Evolutionary conservation across 768 basidiomycete species (phyloP), one percentile per base, ranked within the genome.

Genomic region (Auricularia heimuer): DNA sequence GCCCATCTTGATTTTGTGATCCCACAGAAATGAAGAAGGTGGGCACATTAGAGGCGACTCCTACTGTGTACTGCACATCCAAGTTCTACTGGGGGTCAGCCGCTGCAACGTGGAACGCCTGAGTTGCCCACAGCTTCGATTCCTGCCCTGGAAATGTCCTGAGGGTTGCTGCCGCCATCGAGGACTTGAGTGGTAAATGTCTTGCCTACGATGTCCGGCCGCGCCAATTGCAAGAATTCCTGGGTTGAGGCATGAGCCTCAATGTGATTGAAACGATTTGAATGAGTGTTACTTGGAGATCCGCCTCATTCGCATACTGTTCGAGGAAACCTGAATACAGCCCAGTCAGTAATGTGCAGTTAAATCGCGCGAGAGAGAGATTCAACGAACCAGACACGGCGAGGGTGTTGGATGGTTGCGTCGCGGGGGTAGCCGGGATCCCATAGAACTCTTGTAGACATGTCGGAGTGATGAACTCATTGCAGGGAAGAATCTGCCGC

Each of bases 61-160:
- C 77, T 24, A 77, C 71, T 8, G 76, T 76, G 68, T 77, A 78
- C 62, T 78, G 72, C 34, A 73, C 73, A 63, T 78, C 75, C 58
- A 71, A 67, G 67, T 71, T 71, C 67, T 70, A 39, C 10, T 14
- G 11, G 18, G 29, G 29, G 29, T 29, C 29, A 29, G 29, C 29
- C 47, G 10, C 47, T 21, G 61, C 42, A 62, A 39, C 54, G 35
- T 21, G 54, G 51, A 16, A 35, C 44, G 42, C 8, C 24, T 29
- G 8, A 51, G 21, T 33, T 35, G 18, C 6, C 4, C 14, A 65
- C 65, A n/a, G 67, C 65, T 42, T 67, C 67, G 54, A 65, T 29
- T 36, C 65, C 67, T 29, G 67, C 67, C 8, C 65, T 24, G 12
- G 16, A 18, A 11, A 29, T 10, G 33, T 18, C 39, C 61, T 71